phyloP scores from a whole-genome alignment of 805 yeast species.

The Ascoidea rubescens region DNA sequence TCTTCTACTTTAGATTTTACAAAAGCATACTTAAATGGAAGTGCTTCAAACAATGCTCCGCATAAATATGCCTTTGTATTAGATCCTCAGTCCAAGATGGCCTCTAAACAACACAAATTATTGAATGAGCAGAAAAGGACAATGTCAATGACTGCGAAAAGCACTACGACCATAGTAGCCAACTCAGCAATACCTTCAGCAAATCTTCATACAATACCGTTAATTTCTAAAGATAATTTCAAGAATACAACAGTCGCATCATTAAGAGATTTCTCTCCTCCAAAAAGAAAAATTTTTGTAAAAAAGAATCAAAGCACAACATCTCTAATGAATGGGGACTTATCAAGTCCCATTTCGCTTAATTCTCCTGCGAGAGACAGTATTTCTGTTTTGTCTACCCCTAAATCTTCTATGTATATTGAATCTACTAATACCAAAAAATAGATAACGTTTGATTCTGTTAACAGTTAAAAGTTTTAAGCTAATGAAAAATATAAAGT shows the following conservation, averaged over 20 bases:
- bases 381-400: too few relatives aligned
- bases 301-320: not conserved
- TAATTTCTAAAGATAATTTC: not conserved
- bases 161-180: not conserved
- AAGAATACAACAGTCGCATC: not conserved
- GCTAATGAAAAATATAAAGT: too few relatives aligned
- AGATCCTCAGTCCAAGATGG: not conserved
- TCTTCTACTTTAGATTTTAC: not conserved
- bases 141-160: not conserved
- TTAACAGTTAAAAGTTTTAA: too few relatives aligned
- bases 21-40: not conserved
- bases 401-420: too few relatives aligned
- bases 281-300: not conserved
- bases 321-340: not conserved
- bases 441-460: too few relatives aligned
- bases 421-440: too few relatives aligned
- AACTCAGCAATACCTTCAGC: not conserved
- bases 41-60: not conserved
- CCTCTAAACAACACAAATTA: not conserved
- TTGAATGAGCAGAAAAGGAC: not conserved
- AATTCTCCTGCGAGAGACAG: not conserved
- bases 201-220: not conserved
- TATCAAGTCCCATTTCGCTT: not conserved
- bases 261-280: not conserved
- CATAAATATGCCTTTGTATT: not conserved